Evolutionary conservation across 768 basidiomycete species (phyloP).

Genomic region (Cystofilobasidium capitatum): DNA sequence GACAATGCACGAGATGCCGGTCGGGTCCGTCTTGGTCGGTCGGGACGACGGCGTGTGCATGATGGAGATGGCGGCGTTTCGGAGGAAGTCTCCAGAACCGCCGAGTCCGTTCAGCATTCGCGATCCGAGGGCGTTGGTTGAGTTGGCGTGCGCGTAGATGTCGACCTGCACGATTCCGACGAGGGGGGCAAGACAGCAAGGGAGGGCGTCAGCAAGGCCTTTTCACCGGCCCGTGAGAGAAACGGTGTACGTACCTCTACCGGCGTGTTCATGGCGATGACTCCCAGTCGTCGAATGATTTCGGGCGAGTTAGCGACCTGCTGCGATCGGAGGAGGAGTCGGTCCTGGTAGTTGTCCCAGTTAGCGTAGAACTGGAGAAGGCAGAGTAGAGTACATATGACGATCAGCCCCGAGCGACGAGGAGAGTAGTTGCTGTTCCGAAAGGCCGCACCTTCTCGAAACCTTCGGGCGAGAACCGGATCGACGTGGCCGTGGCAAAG

Average conservation of each 20-base stretch:
- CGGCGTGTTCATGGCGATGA: conserved; percentile 34
- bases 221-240: background rate
- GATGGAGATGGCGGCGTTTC: conserved; percentile 32
- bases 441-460: conserved; percentile 26
- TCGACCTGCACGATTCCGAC: conserved; percentile 23
- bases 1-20: conserved; percentile 36
- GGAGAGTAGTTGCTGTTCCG: background rate
- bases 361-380: conserved; percentile 10
- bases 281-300: conserved; percentile 35
- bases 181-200: background rate
- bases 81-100: conserved; percentile 33
- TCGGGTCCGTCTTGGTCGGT: conserved; percentile 33
- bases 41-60: conserved; percentile 34
- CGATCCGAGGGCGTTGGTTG: conserved; percentile 32
- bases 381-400: background rate
- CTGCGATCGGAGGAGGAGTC: conserved; percentile 33
- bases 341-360: conserved; percentile 31
- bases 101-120: conserved; percentile 33
- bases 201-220: background rate
- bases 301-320: conserved; percentile 35
- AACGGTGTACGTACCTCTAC: conserved; percentile 27
- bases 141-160: conserved; percentile 35
- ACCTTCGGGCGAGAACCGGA: conserved; percentile 34
- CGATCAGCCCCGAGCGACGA: background rate
- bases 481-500: conserved; percentile 41